A percentile compares a stretch with the other conserved stretches of the same genome.
Evolutionary conservation across 169 alveolate genomes (phyloP).

Genomic region (Plasmodium billcollinsi): DNA sequence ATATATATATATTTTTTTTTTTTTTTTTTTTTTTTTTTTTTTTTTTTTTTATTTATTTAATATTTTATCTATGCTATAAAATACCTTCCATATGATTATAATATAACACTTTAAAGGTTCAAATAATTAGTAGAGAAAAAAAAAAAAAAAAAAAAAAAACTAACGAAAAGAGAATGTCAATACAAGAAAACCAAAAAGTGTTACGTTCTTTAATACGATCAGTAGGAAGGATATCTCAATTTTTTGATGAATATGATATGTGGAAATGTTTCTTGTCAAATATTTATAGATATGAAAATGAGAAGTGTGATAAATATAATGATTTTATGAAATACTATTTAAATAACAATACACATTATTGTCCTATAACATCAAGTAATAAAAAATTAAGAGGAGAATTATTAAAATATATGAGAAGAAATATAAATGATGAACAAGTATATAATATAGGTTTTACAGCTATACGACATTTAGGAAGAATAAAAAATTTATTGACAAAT

Average conservation of each 20-base stretch:
- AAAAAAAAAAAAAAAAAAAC: too few relatives aligned
- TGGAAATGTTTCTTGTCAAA: slow-evolving; percentile 65
- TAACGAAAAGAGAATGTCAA: not conserved
- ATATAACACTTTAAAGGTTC: too few relatives aligned
- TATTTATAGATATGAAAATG: slow-evolving; percentile 59
- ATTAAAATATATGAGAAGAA: slow-evolving; percentile 23
- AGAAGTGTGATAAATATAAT: slow-evolving; percentile 49
- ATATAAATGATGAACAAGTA: slow-evolving; percentile 21
- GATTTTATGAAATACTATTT: slow-evolving; percentile 23
- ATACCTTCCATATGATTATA: too few relatives aligned
- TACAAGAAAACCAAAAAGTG: slow-evolving; percentile 31
- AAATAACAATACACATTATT: slow-evolving; percentile 31
- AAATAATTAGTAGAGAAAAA: not conserved
- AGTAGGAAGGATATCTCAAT: slow-evolving; percentile 25
- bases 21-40: too few relatives aligned
- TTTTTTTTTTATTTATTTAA: too few relatives aligned
- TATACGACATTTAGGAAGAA: slow-evolving; percentile 44
- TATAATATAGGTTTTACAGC: slow-evolving; percentile 65
- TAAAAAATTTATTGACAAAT: slow-evolving; percentile 2
- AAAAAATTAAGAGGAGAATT: slow-evolving; percentile 53
- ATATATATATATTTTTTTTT: too few relatives aligned
- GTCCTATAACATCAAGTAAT: slow-evolving; percentile 59
- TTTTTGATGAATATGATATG: slow-evolving; percentile 37
- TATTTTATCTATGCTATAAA: too few relatives aligned
- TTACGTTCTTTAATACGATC: slow-evolving; percentile 28